Percentiles rank a stretch among this genome's conserved stretches.
These are phyloP conservation scores for Monosporozyma siamensis DNA, from an alignment of 805 yeast genomes.

Conservation along the genomic window DNA sequence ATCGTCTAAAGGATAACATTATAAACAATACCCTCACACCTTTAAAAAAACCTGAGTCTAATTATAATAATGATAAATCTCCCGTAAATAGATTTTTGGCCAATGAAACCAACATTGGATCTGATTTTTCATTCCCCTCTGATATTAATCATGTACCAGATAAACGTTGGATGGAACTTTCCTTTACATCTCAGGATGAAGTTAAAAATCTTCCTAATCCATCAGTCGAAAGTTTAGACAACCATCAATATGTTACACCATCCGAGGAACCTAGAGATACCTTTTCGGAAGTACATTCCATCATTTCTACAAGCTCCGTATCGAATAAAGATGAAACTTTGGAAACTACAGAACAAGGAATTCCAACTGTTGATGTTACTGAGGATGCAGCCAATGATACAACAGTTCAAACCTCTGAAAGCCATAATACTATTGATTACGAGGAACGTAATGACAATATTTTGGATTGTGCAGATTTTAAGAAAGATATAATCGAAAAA, in stretches of 20 bases:
- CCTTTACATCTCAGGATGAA: conserved; percentile 20
- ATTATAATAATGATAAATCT: background rate
- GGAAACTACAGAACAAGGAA: background rate
- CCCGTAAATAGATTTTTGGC: background rate
- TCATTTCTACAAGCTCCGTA: background rate
- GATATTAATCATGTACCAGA: conserved; percentile 11
- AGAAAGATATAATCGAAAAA: too few species aligned
- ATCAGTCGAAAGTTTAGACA: background rate
- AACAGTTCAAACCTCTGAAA: background rate
- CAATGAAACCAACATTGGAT: conserved; percentile 7
- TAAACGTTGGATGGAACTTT: conserved; percentile 16
- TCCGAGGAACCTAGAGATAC: conserved; percentile 1
- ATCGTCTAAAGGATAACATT: background rate
- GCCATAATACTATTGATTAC: background rate
- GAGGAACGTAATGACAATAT: too few species aligned
- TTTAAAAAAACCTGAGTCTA: background rate
- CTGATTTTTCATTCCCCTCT: conserved; percentile 15
- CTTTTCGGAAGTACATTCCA: background rate
- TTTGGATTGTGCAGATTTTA: too few species aligned
- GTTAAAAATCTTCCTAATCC: conserved; percentile 3
- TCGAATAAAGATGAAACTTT: background rate
- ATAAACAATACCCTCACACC: background rate
- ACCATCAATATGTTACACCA: conserved; percentile 1
- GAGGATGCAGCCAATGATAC: background rate
- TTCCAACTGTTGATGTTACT: background rate